Evolutionary conservation across 345 rosid genomes (phyloP), one percentile per base, ranked within the genome.

Genomic region (Cardamine occulta): DNA sequence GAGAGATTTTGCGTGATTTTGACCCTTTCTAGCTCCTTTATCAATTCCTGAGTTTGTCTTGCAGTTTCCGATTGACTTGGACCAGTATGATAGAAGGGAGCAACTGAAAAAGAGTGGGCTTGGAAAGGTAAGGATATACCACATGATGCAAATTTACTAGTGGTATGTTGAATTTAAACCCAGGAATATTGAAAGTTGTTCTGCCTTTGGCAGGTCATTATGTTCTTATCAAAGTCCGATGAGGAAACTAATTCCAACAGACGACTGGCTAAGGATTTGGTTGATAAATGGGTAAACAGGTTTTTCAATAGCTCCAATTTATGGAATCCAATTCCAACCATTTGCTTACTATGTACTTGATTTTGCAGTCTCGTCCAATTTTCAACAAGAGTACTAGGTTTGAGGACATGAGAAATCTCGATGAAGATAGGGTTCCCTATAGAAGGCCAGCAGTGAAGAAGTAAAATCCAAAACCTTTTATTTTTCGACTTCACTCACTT

Each of bases 331-430:
- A 51, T 49, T 44, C 26, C 34, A 64, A 40, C 12, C 18, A 11
- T 42, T 67, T 51, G 37, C 61, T 78, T 37, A 80, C 55, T 70
- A 21, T 24, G 26, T 47, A 55, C 53, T 71, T 73, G 28, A 42
- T 70, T 49, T 61, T 89, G 82, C 86, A 95, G 99, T 90, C 97
- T 85, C 95, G 97, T 23, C 97, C 99, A 8, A 90, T 95, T 75
- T 95, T 95, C 76, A 95, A 90, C 70, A 92, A 95, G 93, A 92
- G 97, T 70, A 95, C 99, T 60, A 89, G 99, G 85, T 95, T 92
- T 81, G 98, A 95, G 73, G 98, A 92, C 80, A 89, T 92, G 98
- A 87, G 95, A 80, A 82, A 70, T 74, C 59, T 63, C 39, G 99
- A 90, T 44, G 98, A 90, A 72, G 98, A 90, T 48, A 85, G 96